These are phyloP conservation scores for Ulota crispa DNA, from an alignment of 225 moss, liverwort and hornwort genomes.

Conservation along the genomic window DNA sequence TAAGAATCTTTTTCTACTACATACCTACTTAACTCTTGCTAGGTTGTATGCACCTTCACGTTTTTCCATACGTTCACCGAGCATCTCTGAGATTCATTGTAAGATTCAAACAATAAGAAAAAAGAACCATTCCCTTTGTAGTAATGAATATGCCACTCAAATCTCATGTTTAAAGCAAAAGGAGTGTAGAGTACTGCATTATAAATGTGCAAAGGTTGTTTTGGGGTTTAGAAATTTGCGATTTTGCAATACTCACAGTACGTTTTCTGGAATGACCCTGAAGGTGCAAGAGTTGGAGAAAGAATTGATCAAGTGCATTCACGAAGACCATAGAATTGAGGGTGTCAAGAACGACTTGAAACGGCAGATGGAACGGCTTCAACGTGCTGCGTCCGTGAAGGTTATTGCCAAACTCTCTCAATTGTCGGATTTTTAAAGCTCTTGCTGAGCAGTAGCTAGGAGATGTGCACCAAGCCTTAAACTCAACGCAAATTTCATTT, in stretches of 20 bases:
- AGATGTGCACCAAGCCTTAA: background rate
- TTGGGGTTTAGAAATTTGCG: background rate
- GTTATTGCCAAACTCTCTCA: slow-evolving; percentile 24
- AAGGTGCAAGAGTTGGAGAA: slow-evolving; percentile 63
- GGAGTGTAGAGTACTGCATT: no score
- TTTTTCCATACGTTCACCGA: background rate
- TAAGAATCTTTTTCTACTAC: background rate
- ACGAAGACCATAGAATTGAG: slow-evolving; percentile 57
- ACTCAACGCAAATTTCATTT: no score
- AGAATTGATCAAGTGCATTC: slow-evolving; percentile 52
- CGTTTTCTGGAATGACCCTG: background rate
- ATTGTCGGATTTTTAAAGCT: background rate
- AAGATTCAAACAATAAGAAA: background rate
- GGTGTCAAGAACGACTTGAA: slow-evolving; percentile 47
- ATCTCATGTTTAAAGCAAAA: no score
- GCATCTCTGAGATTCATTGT: background rate
- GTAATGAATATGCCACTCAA: no score
- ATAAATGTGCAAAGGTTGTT: no score
- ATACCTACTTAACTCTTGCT: background rate
- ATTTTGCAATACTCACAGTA: background rate
- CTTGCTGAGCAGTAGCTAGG: slow-evolving; percentile 5
- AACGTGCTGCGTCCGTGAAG: slow-evolving; percentile 58
- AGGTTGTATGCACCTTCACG: background rate
- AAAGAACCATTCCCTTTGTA: no score
- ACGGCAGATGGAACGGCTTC: slow-evolving; percentile 51